phyloP scores from a whole-genome alignment of 1,139 yeast species.

The Kodamaea arcana region DNA sequence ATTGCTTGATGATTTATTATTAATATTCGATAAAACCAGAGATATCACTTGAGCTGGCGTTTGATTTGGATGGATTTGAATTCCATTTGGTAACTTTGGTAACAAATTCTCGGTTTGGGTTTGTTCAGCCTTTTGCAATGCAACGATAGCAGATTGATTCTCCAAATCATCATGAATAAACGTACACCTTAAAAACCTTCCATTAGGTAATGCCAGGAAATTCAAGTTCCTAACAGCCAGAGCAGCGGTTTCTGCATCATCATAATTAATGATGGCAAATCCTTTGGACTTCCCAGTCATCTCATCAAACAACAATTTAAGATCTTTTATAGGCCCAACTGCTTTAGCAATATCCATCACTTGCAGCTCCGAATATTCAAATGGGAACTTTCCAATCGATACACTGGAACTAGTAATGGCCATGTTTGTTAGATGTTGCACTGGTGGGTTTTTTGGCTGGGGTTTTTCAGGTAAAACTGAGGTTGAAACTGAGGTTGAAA shows the following conservation, averaged over 20 bases:
- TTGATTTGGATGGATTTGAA: conserved; percentile 49
- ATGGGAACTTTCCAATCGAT: conserved; percentile 17
- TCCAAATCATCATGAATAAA: conserved; percentile 46
- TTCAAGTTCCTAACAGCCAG: conserved; percentile 88
- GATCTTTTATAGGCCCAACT: conserved; percentile 80
- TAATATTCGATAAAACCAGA: conserved; percentile 52
- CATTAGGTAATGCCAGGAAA: conserved; percentile 70
- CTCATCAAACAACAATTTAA: conserved; percentile 78
- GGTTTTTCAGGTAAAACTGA: too few relatives aligned
- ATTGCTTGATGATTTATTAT: conserved; percentile 51
- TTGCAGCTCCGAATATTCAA: conserved; percentile 71
- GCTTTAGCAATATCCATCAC: conserved; percentile 71
- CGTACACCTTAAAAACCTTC: conserved; percentile 66
- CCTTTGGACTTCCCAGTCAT: conserved; percentile 91
- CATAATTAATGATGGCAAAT: conserved; percentile 80
- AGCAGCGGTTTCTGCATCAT: conserved; percentile 74
- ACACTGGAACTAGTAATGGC: conserved; percentile 12
- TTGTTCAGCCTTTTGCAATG: conserved; percentile 14
- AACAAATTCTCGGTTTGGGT: conserved; percentile 11
- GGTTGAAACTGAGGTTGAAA: too few relatives aligned
- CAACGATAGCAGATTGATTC: conserved; percentile 7
- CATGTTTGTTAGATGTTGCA: too few relatives aligned
- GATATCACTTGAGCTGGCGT: conserved; percentile 63
- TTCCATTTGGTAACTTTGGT: conserved; percentile 47
- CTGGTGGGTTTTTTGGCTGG: too few relatives aligned